Base-by-base conservation (phyloP, 768 basidiomycete genomes). In the Auricularia heimuer region DNA sequence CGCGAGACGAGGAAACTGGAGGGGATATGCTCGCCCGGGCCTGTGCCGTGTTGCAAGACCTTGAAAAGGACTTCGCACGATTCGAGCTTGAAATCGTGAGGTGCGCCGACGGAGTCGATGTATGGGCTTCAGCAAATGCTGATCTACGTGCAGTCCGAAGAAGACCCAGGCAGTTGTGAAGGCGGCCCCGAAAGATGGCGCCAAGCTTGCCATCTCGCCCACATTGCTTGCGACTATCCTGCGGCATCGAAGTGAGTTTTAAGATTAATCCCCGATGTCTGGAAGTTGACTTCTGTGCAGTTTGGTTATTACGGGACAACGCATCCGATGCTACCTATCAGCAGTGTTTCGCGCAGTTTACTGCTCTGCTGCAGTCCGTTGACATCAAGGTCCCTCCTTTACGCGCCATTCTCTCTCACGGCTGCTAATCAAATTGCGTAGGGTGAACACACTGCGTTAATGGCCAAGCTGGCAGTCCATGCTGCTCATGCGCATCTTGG, bases 381-480 rank as follows among this genome's bases (percentile, higher is more conserved):
- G 81, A 81, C 37, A 84, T 79, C 8, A 86, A 88, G 77, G 88
- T 87, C 62, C 16, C 75, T 37, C 29, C 29, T 29, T 29, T 29
- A 29, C 29, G 29, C 29, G 29, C 29, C 60, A 45, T 39, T 33
- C 33, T 24, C 44, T 8, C 56, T 33, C 29, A 35, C 34, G 29
- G 33, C 33, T 7, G 7, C 24, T 29, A 60, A 21, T 4, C 37
- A 12, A 61, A 35, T 12, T 66, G 0, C 4, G 39, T 65, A 94
- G 90, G 86, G 87, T 10, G 88, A 92, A 71, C 86, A 92, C 71
- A 83, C 84, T 68, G 80, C 83, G 3, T 76, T 97, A 0, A 80
- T 91, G 71, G 94, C 88, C 0, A 87, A 84, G 68, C 76, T 96
- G n/a, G 86, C 85, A 0, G 75, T 98, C 35, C 85, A 90, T 63